Conservation (phyloP, 306 rosid species). For the Ochetophila trinervis region DNA sequence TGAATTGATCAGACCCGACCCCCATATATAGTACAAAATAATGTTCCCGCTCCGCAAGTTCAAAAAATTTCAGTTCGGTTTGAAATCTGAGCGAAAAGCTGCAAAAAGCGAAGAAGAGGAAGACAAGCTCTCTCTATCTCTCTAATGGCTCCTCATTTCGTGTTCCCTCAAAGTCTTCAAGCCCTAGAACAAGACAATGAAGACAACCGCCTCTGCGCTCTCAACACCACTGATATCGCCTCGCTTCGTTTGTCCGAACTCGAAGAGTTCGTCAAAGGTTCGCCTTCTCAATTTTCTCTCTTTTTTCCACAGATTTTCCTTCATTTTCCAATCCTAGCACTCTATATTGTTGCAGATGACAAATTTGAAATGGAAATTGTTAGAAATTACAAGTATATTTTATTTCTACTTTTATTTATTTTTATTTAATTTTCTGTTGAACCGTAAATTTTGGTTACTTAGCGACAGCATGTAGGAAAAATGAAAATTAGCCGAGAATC, state of each 20-base stretch:
- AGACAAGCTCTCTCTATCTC: constrained; percentile 4
- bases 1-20: too few relatives aligned
- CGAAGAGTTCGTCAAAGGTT: constrained; percentile 93
- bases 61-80: constrained; percentile 9
- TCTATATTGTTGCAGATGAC: constrained; percentile 4
- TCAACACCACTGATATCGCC: constrained; percentile 39
- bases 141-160: constrained; percentile 71
- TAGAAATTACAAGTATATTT: background rate
- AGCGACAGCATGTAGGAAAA: background rate
- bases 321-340: background rate
- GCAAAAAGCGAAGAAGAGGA: background rate
- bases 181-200: constrained; percentile 65
- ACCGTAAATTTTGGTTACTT: background rate
- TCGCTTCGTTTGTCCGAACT: constrained; percentile 60
- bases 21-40: background rate
- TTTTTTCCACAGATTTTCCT: background rate
- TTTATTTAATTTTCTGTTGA: background rate
- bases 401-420: background rate
- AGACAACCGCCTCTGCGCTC: constrained; percentile 55
- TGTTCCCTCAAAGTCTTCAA: constrained; percentile 59
- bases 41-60: constrained; percentile 29
- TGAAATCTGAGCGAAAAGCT: constrained; percentile 11
- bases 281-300: constrained; percentile 4
- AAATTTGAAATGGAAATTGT: background rate
- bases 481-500: background rate